These are phyloP conservation scores for Hericium rajendrae DNA, from an alignment of 768 basidiomycete genomes.

Conservation along the genomic window DNA sequence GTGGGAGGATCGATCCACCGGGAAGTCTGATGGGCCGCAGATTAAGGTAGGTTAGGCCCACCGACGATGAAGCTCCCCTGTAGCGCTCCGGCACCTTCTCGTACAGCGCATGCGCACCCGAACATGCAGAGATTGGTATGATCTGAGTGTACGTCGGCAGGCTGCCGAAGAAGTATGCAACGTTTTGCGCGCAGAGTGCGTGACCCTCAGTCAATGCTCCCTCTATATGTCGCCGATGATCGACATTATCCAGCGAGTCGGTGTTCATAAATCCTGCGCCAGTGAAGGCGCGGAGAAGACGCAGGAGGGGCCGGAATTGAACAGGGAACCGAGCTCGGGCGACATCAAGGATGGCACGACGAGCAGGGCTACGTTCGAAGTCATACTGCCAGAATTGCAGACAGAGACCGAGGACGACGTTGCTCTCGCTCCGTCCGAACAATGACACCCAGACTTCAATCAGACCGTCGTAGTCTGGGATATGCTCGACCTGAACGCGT, in stretches of 20 bases:
- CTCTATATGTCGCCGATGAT: constrained; percentile 30
- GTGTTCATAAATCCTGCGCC: constrained; percentile 70
- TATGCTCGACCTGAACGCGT: constrained; percentile 63
- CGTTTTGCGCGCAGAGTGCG: constrained; percentile 53
- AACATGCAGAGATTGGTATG: constrained; percentile 50
- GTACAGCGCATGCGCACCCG: constrained; percentile 62
- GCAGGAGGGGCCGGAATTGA: constrained; percentile 58
- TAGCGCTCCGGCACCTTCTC: constrained; percentile 59
- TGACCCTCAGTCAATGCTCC: constrained; percentile 36
- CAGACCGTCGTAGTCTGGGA: constrained; percentile 63
- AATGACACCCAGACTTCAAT: constrained; percentile 73
- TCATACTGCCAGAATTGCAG: constrained; percentile 79
- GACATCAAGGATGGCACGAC: constrained; percentile 76
- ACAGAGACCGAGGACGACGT: constrained; percentile 59
- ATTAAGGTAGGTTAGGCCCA: constrained; percentile 55
- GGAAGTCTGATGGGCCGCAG: constrained; percentile 60
- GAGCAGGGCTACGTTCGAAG: constrained; percentile 54
- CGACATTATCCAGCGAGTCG: constrained; percentile 50
- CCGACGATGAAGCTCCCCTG: constrained; percentile 35
- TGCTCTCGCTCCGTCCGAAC: constrained; percentile 63
- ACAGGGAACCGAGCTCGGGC: constrained; percentile 78
- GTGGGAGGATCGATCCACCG: constrained; percentile 63
- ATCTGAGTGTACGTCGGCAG: constrained; percentile 71
- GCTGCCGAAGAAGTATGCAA: constrained; percentile 66
- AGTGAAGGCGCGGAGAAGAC: constrained; percentile 68